phyloP scores from a whole-genome alignment of 176 grass and related monocot genomes.

The Themeda triandra region DNA sequence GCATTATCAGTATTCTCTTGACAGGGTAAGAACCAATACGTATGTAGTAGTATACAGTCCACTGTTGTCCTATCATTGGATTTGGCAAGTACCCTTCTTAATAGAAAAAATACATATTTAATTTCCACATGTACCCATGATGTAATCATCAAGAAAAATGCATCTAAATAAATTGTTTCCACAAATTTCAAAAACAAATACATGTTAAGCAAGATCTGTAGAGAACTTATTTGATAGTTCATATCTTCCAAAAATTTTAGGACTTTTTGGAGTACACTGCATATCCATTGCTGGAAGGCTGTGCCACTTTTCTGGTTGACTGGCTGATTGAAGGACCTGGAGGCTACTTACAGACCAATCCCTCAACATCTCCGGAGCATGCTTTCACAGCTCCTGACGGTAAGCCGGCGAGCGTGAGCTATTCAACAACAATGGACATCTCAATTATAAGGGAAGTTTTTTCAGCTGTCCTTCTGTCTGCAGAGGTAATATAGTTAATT shows the following conservation, averaged over 20 bases:
- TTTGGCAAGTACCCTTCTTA: background rate
- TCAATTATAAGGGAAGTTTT: constrained; percentile 79
- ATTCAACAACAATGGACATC: constrained; percentile 90
- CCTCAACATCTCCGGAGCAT: constrained; percentile 92
- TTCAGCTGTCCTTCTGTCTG: constrained; percentile 47
- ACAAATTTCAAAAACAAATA: background rate
- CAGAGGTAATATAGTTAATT: constrained; percentile 42
- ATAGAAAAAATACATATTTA: background rate
- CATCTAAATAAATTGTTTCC: background rate
- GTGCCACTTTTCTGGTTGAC: constrained; percentile 67
- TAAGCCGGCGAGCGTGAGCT: constrained; percentile 79
- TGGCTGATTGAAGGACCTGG: constrained; percentile 67
- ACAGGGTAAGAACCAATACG: constrained; percentile 53
- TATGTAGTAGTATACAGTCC: background rate
- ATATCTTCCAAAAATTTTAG: constrained; percentile 10
- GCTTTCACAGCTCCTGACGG: constrained; percentile 57
- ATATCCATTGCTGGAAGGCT: constrained; percentile 72
- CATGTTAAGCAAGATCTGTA: background rate
- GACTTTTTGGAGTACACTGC: constrained; percentile 62
- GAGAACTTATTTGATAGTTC: background rate
- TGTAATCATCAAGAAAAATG: background rate
- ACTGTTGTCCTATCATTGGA: background rate
- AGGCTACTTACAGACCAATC: constrained; percentile 68
- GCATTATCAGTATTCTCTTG: constrained; percentile 65
- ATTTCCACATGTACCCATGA: background rate